Evolutionary conservation across 257 asterid species (phyloP).

Genomic region (Solanum sitiens): DNA sequence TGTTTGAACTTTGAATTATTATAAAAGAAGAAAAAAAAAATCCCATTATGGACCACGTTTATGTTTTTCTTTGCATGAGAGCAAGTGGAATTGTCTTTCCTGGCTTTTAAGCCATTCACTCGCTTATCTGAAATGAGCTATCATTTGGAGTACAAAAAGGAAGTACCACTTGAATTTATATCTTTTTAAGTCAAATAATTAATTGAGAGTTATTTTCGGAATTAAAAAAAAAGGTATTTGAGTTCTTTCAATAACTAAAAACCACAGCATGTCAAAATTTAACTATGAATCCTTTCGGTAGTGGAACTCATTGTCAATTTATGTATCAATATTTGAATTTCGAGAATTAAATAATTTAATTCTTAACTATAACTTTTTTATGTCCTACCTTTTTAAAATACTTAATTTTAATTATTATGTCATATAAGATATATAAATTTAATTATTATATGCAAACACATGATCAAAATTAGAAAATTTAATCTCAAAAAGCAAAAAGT

Average conservation of each 20-base stretch:
- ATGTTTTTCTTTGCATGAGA: not conserved
- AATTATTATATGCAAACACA: not conserved
- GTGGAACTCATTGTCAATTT: not conserved
- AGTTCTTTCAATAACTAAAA: not conserved
- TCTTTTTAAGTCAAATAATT: not conserved
- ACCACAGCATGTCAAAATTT: not conserved
- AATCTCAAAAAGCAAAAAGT: not conserved
- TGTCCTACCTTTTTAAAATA: not conserved
- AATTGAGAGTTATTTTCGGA: not conserved
- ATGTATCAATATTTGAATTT: not conserved
- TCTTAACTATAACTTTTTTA: not conserved
- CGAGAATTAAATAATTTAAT: not conserved
- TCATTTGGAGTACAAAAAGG: not conserved
- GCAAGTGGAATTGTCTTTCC: not conserved
- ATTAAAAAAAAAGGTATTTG: not conserved
- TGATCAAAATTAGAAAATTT: not conserved
- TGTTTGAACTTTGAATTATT: not conserved
- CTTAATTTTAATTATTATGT: not conserved
- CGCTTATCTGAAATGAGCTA: not conserved
- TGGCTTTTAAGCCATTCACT: not conserved
- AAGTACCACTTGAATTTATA: not conserved
- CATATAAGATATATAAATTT: too few relatives aligned
- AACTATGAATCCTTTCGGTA: not conserved
- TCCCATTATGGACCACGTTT: not conserved
- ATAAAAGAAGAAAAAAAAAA: not conserved